Conservation (phyloP, 1,139 yeast genomes). For the Protomyces inouyei region DNA sequence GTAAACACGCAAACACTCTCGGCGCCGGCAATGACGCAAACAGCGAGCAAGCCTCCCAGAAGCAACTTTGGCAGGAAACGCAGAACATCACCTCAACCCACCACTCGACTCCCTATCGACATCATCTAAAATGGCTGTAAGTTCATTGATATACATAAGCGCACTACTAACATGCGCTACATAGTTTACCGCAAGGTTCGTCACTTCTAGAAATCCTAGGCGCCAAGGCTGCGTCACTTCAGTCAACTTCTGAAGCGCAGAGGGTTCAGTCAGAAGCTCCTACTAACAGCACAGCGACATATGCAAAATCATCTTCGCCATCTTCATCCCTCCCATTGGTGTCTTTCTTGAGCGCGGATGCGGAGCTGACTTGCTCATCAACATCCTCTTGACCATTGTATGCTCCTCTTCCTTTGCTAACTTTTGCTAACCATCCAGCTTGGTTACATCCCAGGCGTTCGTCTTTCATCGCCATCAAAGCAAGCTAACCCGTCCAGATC, state of each 20-base stretch:
- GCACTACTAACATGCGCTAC: neutral
- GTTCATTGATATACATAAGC: neutral
- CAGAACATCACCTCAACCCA: neutral
- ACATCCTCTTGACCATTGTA: constrained; percentile 46
- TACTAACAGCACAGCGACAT: constrained; percentile 14
- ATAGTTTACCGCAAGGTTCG: neutral
- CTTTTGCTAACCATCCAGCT: constrained; percentile 7
- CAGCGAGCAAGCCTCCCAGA: neutral
- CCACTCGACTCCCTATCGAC: neutral
- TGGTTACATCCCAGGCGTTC: constrained; percentile 19
- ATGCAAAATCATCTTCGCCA: constrained; percentile 44
- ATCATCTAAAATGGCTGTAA: neutral
- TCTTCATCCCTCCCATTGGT: constrained; percentile 66
- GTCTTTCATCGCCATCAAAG: neutral
- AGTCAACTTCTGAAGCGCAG: too few species aligned
- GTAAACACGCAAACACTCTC: too few species aligned
- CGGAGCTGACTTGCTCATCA: constrained; percentile 51
- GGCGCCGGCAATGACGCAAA: neutral
- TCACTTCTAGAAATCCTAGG: neutral
- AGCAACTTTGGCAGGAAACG: too few species aligned
- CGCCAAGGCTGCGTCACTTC: too few species aligned
- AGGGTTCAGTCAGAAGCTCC: too few species aligned
- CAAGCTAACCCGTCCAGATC: neutral
- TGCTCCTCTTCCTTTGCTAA: neutral
- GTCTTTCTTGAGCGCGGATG: constrained; percentile 63